Conservation (phyloP, 495 filamentous ascomycete species). For the Trichoderma orchidacearum region DNA sequence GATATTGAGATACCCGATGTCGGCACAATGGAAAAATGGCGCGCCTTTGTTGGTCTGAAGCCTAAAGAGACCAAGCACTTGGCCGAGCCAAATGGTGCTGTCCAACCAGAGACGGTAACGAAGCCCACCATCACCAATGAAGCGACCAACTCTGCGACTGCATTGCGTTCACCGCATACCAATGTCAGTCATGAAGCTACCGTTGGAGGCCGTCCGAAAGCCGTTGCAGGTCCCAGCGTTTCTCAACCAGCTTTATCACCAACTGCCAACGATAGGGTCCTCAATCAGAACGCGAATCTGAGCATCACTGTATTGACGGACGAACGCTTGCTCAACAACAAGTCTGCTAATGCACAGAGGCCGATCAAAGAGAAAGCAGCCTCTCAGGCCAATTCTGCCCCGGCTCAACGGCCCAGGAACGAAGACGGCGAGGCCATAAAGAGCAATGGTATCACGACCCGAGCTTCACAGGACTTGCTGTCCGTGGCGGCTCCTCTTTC, state of each 20-base stretch:
- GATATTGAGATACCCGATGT: not conserved
- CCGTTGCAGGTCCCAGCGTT: not conserved
- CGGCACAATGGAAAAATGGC: not conserved
- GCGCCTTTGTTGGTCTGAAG: not conserved
- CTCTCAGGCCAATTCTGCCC: not conserved
- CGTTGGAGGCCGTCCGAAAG: not conserved
- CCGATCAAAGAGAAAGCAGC: not conserved
- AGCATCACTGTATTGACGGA: not conserved
- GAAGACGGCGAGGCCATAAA: not conserved
- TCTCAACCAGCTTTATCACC: not conserved
- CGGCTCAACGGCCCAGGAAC: not conserved
- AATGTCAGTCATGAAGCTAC: not conserved
- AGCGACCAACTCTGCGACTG: not conserved
- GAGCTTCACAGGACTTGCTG: too few species aligned
- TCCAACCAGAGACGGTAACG: not conserved
- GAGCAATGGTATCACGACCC: not conserved
- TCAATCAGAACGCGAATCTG: not conserved
- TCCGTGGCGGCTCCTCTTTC: too few species aligned
- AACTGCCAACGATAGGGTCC: not conserved
- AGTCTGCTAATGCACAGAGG: not conserved
- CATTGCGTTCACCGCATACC: not conserved
- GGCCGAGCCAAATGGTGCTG: not conserved
- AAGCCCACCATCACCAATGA: not conserved
- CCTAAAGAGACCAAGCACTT: not conserved
- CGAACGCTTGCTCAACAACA: not conserved